phyloP scores from a whole-genome alignment of 495 filamentous ascomycete genomes.

The Penicillium goetzii region DNA sequence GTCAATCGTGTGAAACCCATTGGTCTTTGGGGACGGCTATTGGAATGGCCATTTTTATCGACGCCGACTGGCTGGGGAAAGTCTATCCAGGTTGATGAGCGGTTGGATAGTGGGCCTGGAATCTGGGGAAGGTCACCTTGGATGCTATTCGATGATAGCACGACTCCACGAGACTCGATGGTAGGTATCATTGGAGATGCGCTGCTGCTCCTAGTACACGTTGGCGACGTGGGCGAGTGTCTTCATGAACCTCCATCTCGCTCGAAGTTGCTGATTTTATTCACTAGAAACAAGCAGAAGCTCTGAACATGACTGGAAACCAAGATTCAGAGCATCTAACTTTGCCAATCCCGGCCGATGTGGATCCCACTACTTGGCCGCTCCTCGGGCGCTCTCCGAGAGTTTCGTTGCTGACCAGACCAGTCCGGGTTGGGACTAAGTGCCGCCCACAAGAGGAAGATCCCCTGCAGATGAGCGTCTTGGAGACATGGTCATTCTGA shows the following conservation, averaged over 20 bases:
- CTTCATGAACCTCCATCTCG: background rate
- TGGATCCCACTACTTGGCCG: background rate
- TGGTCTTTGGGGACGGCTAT: slow-evolving; percentile 16
- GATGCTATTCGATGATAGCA: background rate
- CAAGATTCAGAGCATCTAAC: background rate
- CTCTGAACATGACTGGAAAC: background rate
- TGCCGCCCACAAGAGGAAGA: slow-evolving; percentile 2
- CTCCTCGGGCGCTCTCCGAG: slow-evolving; percentile 24
- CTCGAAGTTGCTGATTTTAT: background rate
- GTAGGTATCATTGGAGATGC: background rate
- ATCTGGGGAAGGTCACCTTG: background rate
- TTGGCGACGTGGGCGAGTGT: background rate
- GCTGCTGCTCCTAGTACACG: background rate
- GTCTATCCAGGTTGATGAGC: background rate
- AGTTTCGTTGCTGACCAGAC: background rate
- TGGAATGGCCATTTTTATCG: slow-evolving; percentile 3
- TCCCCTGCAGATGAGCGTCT: background rate
- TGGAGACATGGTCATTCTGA: background rate
- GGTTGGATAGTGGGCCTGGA: background rate
- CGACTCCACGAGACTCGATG: background rate
- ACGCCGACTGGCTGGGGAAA: background rate
- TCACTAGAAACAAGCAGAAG: background rate
- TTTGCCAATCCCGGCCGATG: background rate
- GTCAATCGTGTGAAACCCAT: slow-evolving; percentile 17
- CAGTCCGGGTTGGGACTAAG: slow-evolving; percentile 8